Evolutionary conservation across 169 alveolate genomes (phyloP), one percentile per base, ranked within the genome.

Genomic region (Plasmodium knowlesi): DNA sequence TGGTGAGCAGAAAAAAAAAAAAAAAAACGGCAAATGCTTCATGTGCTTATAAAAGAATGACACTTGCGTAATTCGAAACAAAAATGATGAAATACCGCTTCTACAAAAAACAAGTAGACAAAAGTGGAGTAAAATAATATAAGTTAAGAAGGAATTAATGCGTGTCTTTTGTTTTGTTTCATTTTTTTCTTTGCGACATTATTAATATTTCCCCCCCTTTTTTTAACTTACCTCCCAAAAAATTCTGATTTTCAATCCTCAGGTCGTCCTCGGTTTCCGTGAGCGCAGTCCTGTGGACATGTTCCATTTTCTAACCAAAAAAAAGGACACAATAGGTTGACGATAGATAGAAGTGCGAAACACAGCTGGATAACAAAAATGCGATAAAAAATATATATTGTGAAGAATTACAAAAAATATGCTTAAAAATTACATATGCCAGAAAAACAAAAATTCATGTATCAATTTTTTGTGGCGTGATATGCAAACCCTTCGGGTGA

Each of bases 291-390:
- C 32, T 25, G 10, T 73, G 83, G 22, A 50, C 50, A 71, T 84
- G 81, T 54, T 85, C 93, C 93, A 85, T 85, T 74, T 74, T 83
- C 22, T 67, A 50, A 85, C 76, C 76, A 34, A 71, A 74, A 74
- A 74, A 73, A 12, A 32, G 61, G 57, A 76, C 50, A 6, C 61
- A 80, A 80, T 12, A 80, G 22, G 6, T 41, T 80, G 71, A 46
- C 14, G 14, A 30, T 8, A 67, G 78, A 43, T 30, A 22, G 71
- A 9, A 10, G 37, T 22, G 41, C 34, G 34, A 82, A 81, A 50
- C 61, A 22, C 37, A 82, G 22, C 34, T 25, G 16, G 12, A n/a
- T 37, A 50, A 37, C 54, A 54, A 37, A 50, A 54, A 82, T 22
- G 41, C 28, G 16, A n/a, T n/a, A 30, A 43, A 41, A 41, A 32